A percentile compares a stretch with the other conserved stretches of the same genome.
Conservation (phyloP, 75 land plant genomes). For the Isoetes taiwanensis region DNA sequence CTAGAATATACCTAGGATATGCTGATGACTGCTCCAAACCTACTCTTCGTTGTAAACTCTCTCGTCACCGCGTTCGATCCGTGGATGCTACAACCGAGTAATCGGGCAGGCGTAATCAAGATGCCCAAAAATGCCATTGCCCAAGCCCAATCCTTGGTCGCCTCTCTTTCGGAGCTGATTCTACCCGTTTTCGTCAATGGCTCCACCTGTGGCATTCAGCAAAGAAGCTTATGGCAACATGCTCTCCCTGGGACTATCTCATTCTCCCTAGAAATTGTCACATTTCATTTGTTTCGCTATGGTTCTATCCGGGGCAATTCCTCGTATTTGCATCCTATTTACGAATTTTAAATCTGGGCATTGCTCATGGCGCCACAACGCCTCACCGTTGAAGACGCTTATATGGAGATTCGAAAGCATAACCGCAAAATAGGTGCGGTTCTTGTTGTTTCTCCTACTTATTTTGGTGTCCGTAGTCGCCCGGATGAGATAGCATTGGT, state of each 20-base stretch:
- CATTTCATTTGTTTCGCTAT: constrained; percentile 69
- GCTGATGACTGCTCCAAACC: no score
- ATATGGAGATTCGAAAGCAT: constrained; percentile 25
- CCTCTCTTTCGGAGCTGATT: constrained; percentile 54
- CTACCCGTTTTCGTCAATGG: constrained; percentile 89
- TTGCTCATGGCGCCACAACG: constrained; percentile 39
- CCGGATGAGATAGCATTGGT: constrained; percentile 33
- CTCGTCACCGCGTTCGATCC: no score
- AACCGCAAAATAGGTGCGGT: constrained; percentile 64
- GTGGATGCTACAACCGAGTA: no score
- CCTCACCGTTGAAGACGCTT: constrained; percentile 48
- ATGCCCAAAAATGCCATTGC: no score
- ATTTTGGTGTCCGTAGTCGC: constrained; percentile 75
- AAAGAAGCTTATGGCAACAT: constrained; percentile 83
- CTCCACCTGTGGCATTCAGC: constrained; percentile 82
- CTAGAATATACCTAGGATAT: no score
- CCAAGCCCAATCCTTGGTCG: constrained; percentile 64
- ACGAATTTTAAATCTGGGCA: constrained; percentile 49
- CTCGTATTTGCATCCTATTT: constrained; percentile 49
- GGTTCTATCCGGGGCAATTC: constrained; percentile 65
- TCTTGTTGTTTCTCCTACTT: constrained; percentile 74
- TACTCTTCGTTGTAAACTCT: no score
- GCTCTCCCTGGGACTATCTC: constrained; percentile 55
- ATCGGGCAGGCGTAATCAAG: no score
- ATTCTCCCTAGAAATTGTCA: constrained; percentile 74